Base-by-base conservation (phyloP, 169 alveolate genomes). In the Eimeria tenella region DNA sequence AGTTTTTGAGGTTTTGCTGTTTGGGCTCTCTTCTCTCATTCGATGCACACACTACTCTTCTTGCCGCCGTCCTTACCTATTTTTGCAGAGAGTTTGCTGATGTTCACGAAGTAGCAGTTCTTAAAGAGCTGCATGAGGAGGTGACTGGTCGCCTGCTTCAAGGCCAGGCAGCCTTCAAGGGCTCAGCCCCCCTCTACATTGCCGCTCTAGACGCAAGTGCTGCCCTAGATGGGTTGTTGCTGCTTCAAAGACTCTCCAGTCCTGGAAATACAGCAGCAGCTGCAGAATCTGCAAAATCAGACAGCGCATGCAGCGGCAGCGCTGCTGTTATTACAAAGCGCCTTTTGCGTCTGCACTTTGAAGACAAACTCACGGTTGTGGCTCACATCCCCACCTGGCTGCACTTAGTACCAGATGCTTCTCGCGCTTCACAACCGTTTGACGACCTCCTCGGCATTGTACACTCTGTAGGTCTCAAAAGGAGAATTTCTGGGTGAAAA, bases 131-230 rank as follows among this genome's bases (percentile, higher is more conserved):
- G 81, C 92, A 84, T 1, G 81, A 60, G 68, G 81, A 81, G 60
- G 56, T 84, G 52, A 31, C 81, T 5, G 60, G 65, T 50, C 77
- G 92, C 52, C 82, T 84, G 75, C 91, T 83, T 23, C 90, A 82
- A 58, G 81, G 92, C 53, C 92, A 84, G 81, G 63, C 68, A 23
- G 23, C 92, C 65, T 84, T 84, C 23, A 84, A 84, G 70, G 92
- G 92, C 15, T 25, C 25, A 50, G 92, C 92, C 7, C 92, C 92
- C 23, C 92, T 84, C 5, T 84, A 62, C 52, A 62, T 63, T 25
- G 92, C 92, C 6, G 92, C 81, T 7, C 81, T 84, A 10, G 92
- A 84, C 73, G 92, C 92, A n/a, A 63, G 92, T 73, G 92, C 92
- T 62, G 92, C 92, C 17, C 81, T 84, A 1, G 92, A 84, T 56